Evolutionary conservation across 1,139 yeast species (phyloP).

Genomic region (Yamadazyma atlantica): DNA sequence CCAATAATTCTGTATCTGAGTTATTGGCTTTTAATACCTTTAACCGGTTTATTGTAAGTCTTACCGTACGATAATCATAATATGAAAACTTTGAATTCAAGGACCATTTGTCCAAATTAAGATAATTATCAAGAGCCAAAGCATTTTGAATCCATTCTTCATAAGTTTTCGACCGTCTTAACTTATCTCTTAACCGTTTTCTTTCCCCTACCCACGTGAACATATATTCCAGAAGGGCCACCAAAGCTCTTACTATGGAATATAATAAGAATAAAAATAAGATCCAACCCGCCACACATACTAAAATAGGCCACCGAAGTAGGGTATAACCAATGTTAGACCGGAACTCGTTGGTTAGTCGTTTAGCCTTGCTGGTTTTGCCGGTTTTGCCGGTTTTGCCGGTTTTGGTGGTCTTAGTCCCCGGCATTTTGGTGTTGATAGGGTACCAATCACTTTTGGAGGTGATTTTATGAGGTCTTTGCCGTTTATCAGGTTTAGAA

Average conservation of each 20-base stretch:
- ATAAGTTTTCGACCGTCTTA: slow-evolving; percentile 52
- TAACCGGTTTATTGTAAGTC: slow-evolving; percentile 49
- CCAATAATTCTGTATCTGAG: slow-evolving; percentile 48
- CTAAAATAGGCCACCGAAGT: slow-evolving; percentile 65
- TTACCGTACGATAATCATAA: slow-evolving; percentile 65
- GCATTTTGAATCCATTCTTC: slow-evolving; percentile 67
- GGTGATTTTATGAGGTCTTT: slow-evolving; percentile 40
- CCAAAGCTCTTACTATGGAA: slow-evolving; percentile 56
- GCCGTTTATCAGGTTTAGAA: background rate
- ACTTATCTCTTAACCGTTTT: slow-evolving; percentile 44
- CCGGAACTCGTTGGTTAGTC: slow-evolving; percentile 41
- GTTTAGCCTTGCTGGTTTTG: slow-evolving; percentile 22
- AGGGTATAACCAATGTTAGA: slow-evolving; percentile 51
- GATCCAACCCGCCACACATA: slow-evolving; percentile 56
- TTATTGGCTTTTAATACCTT: slow-evolving; percentile 30
- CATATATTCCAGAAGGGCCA: slow-evolving; percentile 60
- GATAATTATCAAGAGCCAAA: slow-evolving; percentile 50
- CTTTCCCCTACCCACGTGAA: slow-evolving; percentile 64
- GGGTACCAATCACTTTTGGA: slow-evolving; percentile 76
- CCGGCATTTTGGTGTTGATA: slow-evolving; percentile 19
- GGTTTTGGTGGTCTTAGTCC: slow-evolving; percentile 11
- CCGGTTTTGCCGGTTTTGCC: slow-evolving; percentile 18
- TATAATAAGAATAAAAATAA: slow-evolving; percentile 49
- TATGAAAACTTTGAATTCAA: slow-evolving; percentile 60
- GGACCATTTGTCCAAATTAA: slow-evolving; percentile 67